phyloP scores from a whole-genome alignment of 768 basidiomycete genomes.

The Myochromella boudieri region DNA sequence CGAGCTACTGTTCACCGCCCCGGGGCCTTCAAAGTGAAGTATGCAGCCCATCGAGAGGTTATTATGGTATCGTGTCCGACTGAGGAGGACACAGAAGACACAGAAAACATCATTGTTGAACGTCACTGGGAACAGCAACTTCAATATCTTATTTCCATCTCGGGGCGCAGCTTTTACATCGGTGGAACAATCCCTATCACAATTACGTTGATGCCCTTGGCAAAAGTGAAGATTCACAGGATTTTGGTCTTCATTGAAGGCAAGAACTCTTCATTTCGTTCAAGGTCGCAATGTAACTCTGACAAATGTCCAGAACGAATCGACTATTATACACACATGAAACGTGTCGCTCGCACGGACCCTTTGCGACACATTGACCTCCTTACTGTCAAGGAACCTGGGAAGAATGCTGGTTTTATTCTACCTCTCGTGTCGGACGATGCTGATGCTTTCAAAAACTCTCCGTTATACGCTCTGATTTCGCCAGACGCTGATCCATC shows the following conservation, averaged over 20 bases:
- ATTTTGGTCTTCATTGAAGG: constrained; percentile 80
- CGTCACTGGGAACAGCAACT: constrained; percentile 89
- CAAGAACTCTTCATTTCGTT: constrained; percentile 29
- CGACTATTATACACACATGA: constrained; percentile 74
- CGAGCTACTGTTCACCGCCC: constrained; percentile 83
- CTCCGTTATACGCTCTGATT: constrained; percentile 61
- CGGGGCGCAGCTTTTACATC: constrained; percentile 76
- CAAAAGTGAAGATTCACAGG: constrained; percentile 80
- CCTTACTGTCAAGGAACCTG: constrained; percentile 57
- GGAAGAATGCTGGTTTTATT: constrained; percentile 57
- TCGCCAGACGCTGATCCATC: constrained; percentile 50
- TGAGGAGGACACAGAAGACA: constrained; percentile 86
- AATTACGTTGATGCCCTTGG: constrained; percentile 79
- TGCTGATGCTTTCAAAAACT: constrained; percentile 57
- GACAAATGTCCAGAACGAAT: constrained; percentile 58
- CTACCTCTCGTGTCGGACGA: constrained; percentile 79
- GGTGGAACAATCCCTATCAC: constrained; percentile 80
- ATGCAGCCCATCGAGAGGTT: constrained; percentile 71
- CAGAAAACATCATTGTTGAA: constrained; percentile 78
- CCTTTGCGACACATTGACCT: constrained; percentile 60
- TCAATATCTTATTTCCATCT: constrained; percentile 75
- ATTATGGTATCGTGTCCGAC: constrained; percentile 71
- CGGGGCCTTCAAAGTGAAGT: constrained; percentile 73
- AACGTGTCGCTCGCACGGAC: constrained; percentile 69
- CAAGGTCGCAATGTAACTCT: not conserved